Base-by-base conservation (phyloP, 2,329 filamentous ascomycete genomes). In the Aureobasidium subglaciale region DNA sequence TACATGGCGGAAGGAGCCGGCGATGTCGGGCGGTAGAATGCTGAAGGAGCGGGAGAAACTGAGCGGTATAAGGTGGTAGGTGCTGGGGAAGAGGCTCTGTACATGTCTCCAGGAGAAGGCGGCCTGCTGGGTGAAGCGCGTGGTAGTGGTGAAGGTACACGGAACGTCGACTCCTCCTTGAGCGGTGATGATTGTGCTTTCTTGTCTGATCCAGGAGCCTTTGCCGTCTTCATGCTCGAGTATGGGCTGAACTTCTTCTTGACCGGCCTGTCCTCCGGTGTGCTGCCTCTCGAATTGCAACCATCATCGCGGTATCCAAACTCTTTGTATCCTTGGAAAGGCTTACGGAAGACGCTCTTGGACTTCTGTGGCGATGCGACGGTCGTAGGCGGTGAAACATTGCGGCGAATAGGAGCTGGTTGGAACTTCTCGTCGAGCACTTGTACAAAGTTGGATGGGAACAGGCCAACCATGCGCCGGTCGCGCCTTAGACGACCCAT, bases 361-460 rank as follows among this genome's bases (percentile, higher is more conserved):
- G 67, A 62, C 66, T 76, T 76, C 59, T 71, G 67, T 6, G 71
- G 68, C 45, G 64, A 59, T 78, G 86, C 24, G 82, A 77, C 1
- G 80, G 75, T 22, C 73, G 76, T 41, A 11, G 73, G 72, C 35
- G 72, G 75, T 56, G 70, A 75, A 62, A 75, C 78, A 57, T 75
- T 84, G 74, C 60, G 83, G 74, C 71, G 90, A 71, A 60, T 75
- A 73, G 59, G 75, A 58, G 75, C 70, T 15, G 93, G 93, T 56
- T 88, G 85, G 69, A 95, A 97, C 68, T 84, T 82, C 58, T 93
- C 84, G 55, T 88, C 87, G 29, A 99, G 80, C 5, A 99, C 81
- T 68, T 95, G 83, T 67, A 99, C 93, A 67, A 99, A 99, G 73
- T 99, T 99, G 65, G 91, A 96, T 0, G 93, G 93, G 67, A 99